Percentiles rank a stretch among this genome's conserved stretches.
Conservation (phyloP, 495 filamentous ascomycete genomes). For the Podospora appendiculata region DNA sequence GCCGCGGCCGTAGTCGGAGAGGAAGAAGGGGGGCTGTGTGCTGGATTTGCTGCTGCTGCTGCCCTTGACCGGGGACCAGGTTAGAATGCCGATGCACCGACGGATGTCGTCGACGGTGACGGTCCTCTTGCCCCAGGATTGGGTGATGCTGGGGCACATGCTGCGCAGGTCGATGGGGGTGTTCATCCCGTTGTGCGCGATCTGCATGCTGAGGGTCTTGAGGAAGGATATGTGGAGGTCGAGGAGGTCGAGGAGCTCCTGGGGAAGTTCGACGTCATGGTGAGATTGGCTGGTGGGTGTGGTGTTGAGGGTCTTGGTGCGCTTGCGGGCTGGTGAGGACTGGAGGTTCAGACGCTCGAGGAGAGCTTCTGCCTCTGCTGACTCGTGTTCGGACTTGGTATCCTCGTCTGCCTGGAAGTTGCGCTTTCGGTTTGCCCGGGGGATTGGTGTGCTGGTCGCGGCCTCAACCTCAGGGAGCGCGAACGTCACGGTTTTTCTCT, state of each 20-base stretch:
- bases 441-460: background rate
- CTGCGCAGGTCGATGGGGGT: conserved; percentile 51
- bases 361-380: conserved; percentile 20
- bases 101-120: conserved; percentile 53
- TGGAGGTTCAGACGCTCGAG: conserved; percentile 34
- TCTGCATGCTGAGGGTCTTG: conserved; percentile 49
- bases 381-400: background rate
- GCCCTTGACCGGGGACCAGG: conserved; percentile 11
- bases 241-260: conserved; percentile 48
- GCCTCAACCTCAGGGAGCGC: conserved; percentile 8
- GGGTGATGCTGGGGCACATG: conserved; percentile 46
- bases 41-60: conserved; percentile 8
- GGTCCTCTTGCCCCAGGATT: conserved; percentile 52
- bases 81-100: conserved; percentile 46
- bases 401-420: conserved; percentile 10
- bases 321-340: conserved; percentile 26
- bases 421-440: conserved; percentile 14
- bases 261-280: conserved; percentile 34
- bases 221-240: conserved; percentile 50
- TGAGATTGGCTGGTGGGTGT: conserved; percentile 18
- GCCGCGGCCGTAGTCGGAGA: conserved; percentile 53
- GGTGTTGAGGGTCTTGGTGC: conserved; percentile 19
- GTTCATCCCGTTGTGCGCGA: conserved; percentile 55
- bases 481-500: conserved; percentile 23
- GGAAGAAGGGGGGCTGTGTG: conserved; percentile 30